Evolutionary conservation across 768 basidiomycete genomes (phyloP), one percentile per base, ranked within the genome.

Genomic region (Naganishia vaughanmartiniae): DNA sequence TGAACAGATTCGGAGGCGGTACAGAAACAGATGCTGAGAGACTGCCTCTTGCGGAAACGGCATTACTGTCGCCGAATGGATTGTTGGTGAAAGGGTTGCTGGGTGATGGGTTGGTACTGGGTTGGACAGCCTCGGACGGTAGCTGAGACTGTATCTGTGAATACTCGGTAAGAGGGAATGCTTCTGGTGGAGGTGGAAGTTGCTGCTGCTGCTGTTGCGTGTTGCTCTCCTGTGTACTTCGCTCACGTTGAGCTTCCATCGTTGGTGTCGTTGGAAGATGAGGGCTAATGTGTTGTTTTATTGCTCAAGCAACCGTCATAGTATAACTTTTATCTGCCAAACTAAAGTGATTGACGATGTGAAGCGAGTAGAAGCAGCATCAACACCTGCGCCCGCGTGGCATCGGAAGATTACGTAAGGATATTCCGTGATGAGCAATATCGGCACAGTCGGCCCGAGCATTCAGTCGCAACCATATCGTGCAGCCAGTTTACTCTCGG

Each of bases 121-220:
- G 5, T 15, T 42, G 42, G 42, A 42, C 42, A 11, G 42, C 17
- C 48, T 51, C 6, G 4, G 48, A 21, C 21, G n/a, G 48, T 26
- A 51, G 17, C 48, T 51, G 48, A 26, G 48, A 21, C 21, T 51
- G 48, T 26, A 51, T 3, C 48, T 51, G 48, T 9, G 48, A 21
- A n/a, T 51, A 51, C n/a, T 51, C 48, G 48, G 48, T 26, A n/a
- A 26, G n/a, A 12, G 48, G 48, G n/a, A 51, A 51, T n/a, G 48
- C 48, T 51, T 48, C 65, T 53, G 65, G 55, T 31, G 55, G 55
- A 2, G 55, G 55, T 19, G 30, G 28, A 19, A 36, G 55, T 31
- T 9, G 31, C 30, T 66, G 65, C 24, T 7, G 42, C 14, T 42
- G 48, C 21, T 3, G 4, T 6, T 3, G 12, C 48, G 6, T 51